These are phyloP conservation scores for Pichia sp. DNA, from an alignment of 1,139 yeast genomes.

Conservation along the genomic window DNA sequence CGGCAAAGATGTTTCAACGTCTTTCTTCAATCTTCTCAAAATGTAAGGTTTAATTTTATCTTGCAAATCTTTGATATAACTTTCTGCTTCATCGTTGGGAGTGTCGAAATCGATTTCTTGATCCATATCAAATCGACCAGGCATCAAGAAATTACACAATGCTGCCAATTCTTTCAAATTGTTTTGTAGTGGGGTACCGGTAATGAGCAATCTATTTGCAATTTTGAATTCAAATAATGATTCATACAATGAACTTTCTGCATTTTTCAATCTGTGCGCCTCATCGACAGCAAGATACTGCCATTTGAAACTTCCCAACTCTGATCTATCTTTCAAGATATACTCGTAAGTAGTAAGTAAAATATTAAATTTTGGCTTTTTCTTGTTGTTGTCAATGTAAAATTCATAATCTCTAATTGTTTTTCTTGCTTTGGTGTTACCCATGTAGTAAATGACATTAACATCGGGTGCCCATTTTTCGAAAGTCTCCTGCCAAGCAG, in stretches of 20 bases:
- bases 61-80: constrained; percentile 81
- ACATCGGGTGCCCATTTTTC: constrained; percentile 98
- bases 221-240: constrained; percentile 79
- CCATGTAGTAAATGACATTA: constrained; percentile 87
- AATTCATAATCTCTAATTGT: constrained; percentile 84
- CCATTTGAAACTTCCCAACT: constrained; percentile 84
- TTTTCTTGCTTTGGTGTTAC: constrained; percentile 82
- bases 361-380: constrained; percentile 81
- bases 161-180: constrained; percentile 95
- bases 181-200: constrained; percentile 97
- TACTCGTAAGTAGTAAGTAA: constrained; percentile 93
- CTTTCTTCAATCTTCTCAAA: constrained; percentile 87
- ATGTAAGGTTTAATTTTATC: constrained; percentile 84
- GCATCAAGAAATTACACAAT: constrained; percentile 90
- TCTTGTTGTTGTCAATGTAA: constrained; percentile 50
- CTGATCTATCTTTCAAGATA: constrained; percentile 79
- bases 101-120: constrained; percentile 85
- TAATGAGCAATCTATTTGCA: constrained; percentile 79
- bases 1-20: constrained; percentile 94
- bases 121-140: constrained; percentile 84
- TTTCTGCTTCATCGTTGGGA: constrained; percentile 82
- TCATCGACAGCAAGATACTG: constrained; percentile 97
- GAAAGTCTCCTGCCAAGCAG: constrained; percentile 99
- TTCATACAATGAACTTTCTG: constrained; percentile 89
- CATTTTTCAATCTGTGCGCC: constrained; percentile 93